phyloP scores from a whole-genome alignment of 2,329 filamentous ascomycete species.

The Allantophomopsis lycopodina region DNA sequence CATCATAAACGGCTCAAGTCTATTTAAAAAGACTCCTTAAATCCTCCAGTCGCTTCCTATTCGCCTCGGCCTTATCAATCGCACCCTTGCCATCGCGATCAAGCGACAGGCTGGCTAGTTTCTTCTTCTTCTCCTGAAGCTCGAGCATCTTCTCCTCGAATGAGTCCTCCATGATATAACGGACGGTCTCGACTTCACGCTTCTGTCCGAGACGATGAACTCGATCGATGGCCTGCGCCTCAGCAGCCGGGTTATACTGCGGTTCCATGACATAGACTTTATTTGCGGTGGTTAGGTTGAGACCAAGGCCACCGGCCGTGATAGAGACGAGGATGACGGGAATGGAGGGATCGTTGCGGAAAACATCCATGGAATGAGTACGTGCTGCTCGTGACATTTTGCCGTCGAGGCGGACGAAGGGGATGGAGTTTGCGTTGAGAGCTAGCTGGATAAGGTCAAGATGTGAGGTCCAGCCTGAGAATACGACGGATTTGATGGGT shows the following conservation, averaged over 20 bases:
- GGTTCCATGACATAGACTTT: constrained; percentile 96
- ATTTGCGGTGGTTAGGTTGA: constrained; percentile 79
- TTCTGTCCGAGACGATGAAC: constrained; percentile 86
- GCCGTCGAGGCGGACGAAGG: constrained; percentile 74
- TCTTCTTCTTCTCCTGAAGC: constrained; percentile 85
- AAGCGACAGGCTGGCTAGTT: constrained; percentile 78
- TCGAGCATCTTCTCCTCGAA: constrained; percentile 92
- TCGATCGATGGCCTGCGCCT: constrained; percentile 87
- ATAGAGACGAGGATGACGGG: constrained; percentile 85
- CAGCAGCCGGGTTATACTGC: constrained; percentile 90
- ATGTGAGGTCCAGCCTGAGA: constrained; percentile 92
- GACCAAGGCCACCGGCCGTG: constrained; percentile 78
- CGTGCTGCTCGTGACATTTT: constrained; percentile 70
- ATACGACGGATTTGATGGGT: constrained; percentile 86
- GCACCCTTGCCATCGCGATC: constrained; percentile 30
- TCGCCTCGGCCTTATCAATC: constrained; percentile 18
- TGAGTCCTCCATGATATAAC: constrained; percentile 80
- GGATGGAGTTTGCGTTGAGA: constrained; percentile 51
- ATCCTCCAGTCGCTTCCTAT: constrained; percentile 34
- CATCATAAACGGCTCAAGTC: too few relatives aligned
- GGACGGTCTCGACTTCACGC: constrained; percentile 71
- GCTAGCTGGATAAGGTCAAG: constrained; percentile 85
- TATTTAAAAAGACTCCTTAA: constrained; percentile 40
- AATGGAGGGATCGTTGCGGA: constrained; percentile 58
- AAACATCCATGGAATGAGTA: constrained; percentile 60